phyloP scores from a whole-genome alignment of 2,329 filamentous ascomycete genomes.

The Colletotrichum tropicale region DNA sequence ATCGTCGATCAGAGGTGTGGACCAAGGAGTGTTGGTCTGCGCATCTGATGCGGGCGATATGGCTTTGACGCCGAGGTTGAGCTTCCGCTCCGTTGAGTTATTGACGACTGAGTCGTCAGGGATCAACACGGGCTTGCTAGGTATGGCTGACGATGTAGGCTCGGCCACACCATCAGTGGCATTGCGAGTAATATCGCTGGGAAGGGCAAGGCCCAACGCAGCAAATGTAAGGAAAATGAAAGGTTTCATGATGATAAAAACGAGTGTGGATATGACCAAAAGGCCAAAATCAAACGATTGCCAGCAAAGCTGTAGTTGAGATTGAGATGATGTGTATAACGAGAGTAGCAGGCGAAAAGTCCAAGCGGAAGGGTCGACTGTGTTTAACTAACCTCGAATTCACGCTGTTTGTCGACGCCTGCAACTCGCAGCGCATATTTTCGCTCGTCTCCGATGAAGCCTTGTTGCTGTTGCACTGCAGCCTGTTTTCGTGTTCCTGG shows the following conservation, averaged over 20 bases:
- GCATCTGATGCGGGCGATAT: background rate
- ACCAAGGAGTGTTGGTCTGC: background rate
- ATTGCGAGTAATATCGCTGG: background rate
- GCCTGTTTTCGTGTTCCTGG: background rate
- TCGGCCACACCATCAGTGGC: background rate
- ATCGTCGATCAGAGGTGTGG: background rate
- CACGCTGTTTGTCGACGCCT: background rate
- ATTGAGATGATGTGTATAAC: background rate
- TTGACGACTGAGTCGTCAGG: background rate
- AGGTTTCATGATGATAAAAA: background rate
- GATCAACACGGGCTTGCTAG: background rate
- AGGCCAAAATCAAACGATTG: background rate
- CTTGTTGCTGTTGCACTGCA: background rate
- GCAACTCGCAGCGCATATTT: background rate
- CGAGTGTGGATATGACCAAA: background rate
- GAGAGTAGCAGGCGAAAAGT: background rate
- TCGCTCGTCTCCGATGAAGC: background rate
- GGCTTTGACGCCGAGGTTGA: background rate
- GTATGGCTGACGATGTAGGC: background rate
- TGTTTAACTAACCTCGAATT: background rate
- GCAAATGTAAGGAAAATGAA: background rate
- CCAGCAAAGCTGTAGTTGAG: background rate
- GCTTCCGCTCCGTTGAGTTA: background rate
- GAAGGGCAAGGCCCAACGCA: background rate
- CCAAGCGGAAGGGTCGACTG: background rate